A percentile compares a stretch with the other conserved stretches of the same genome.
Evolutionary conservation across 75 land plant genomes (phyloP).

Genomic region (Cunninghamia lanceolata): DNA sequence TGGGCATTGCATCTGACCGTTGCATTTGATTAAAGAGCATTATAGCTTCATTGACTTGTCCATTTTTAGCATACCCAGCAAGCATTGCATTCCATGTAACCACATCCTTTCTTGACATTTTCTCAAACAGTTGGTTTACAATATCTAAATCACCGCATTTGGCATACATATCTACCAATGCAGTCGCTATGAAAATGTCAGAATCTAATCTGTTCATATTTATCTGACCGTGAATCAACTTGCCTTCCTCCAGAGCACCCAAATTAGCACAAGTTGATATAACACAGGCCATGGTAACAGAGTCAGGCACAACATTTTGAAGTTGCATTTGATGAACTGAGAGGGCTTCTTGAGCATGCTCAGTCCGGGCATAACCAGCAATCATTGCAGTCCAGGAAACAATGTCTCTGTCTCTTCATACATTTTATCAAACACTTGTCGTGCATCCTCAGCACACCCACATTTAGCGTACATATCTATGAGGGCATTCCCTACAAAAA

Average conservation of each 20-base stretch:
- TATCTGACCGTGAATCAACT: constrained; percentile 14
- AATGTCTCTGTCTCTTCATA: background rate
- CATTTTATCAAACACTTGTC: background rate
- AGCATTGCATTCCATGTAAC: constrained; percentile 18
- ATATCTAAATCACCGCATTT: constrained; percentile 21
- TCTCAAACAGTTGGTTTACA: constrained; percentile 15
- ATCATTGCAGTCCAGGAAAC: background rate
- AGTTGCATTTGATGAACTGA: background rate
- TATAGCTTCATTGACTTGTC: constrained; percentile 15
- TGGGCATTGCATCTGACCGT: background rate
- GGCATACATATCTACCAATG: constrained; percentile 18
- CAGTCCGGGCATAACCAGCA: background rate
- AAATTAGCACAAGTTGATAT: constrained; percentile 14
- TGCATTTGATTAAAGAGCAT: constrained; percentile 10
- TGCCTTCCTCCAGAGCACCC: constrained; percentile 15
- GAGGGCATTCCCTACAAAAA: constrained; percentile 18
- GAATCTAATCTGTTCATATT: constrained; percentile 7
- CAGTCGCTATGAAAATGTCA: constrained; percentile 10
- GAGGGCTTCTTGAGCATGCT: background rate
- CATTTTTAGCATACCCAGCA: constrained; percentile 20
- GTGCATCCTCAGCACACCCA: background rate
- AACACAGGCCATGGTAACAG: background rate
- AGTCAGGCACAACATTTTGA: background rate
- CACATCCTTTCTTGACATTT: constrained; percentile 7
- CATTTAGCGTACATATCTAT: constrained; percentile 3